These are phyloP conservation scores for Pittosporum tobira DNA, from an alignment of 129 eudicot species.

Conservation along the genomic window DNA sequence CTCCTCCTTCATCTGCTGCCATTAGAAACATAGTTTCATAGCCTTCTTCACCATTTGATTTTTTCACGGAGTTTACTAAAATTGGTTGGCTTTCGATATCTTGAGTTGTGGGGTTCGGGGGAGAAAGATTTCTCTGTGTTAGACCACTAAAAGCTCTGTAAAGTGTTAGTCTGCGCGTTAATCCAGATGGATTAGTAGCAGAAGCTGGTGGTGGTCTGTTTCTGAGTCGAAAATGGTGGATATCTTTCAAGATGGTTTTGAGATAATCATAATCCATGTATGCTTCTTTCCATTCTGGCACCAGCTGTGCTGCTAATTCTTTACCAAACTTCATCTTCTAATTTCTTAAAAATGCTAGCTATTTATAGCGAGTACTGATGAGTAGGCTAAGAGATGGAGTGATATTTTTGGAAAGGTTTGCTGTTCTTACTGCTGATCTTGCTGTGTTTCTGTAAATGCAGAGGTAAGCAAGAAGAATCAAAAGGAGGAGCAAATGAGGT, in stretches of 20 bases:
- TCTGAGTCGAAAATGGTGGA: neutral
- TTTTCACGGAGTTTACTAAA: constrained; percentile 10
- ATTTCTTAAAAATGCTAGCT: too few species aligned
- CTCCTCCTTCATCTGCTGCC: constrained; percentile 51
- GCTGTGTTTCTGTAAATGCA: too few species aligned
- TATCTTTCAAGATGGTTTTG: constrained; percentile 1
- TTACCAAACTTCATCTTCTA: constrained; percentile 6
- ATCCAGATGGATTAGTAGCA: constrained; percentile 6
- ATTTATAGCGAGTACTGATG: too few species aligned
- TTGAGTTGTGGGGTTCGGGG: constrained; percentile 14
- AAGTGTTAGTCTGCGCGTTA: constrained; percentile 18
- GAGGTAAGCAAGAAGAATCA: too few species aligned
- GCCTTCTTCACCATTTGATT: constrained; percentile 18
- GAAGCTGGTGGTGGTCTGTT: neutral
- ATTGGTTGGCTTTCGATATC: constrained; percentile 21
- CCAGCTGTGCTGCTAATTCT: constrained; percentile 10
- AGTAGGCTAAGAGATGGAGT: too few species aligned
- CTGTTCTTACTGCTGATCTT: too few species aligned
- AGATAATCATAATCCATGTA: constrained; percentile 3
- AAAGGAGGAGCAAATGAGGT: too few species aligned
- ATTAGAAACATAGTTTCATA: constrained; percentile 38
- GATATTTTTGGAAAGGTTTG: too few species aligned
- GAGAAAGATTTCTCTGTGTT: constrained; percentile 14
- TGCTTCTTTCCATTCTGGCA: constrained; percentile 13
- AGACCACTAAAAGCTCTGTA: constrained; percentile 51